A percentile compares a stretch with the other conserved stretches of the same genome.
Conservation (phyloP, 768 basidiomycete species). For the Udeniomyces megalosporus region DNA sequence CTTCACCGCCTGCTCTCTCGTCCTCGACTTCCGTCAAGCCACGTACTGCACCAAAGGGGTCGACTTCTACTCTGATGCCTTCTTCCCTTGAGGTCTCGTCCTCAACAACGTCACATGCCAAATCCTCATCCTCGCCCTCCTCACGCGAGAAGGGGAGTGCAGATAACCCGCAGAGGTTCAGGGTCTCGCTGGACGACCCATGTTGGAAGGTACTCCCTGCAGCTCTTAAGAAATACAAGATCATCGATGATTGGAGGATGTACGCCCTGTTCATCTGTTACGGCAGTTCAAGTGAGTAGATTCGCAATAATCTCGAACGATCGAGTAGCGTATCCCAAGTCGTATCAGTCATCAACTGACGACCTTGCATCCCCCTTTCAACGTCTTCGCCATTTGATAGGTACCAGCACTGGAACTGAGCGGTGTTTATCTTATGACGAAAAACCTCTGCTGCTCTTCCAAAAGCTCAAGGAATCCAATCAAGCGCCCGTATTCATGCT, state of each 20-base stretch:
- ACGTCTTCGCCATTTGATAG: neutral
- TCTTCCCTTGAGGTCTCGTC: neutral
- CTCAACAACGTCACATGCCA: neutral
- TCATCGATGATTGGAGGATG: constrained; percentile 97
- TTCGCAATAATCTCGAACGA: neutral
- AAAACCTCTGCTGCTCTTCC: constrained; percentile 90
- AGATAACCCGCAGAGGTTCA: constrained; percentile 48
- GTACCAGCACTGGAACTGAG: constrained; percentile 36
- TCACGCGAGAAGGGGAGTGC: neutral
- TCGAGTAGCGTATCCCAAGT: too few relatives aligned
- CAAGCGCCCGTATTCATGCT: constrained; percentile 98
- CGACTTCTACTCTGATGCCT: too few relatives aligned
- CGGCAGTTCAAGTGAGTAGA: constrained; percentile 59
- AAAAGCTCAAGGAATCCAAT: constrained; percentile 88
- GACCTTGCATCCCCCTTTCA: neutral
- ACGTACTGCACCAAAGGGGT: too few relatives aligned
- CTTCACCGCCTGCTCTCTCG: too few relatives aligned
- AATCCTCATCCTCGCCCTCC: neutral
- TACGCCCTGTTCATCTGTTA: constrained; percentile 99
- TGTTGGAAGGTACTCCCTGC: constrained; percentile 98
- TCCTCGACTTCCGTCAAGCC: too few relatives aligned
- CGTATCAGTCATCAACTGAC: too few relatives aligned
- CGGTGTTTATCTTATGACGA: constrained; percentile 95
- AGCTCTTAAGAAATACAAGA: constrained; percentile 95
- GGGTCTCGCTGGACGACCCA: constrained; percentile 92